Evolutionary conservation across 176 grass and related monocot genomes (phyloP).

Genomic region (Coix lacrymajobi): DNA sequence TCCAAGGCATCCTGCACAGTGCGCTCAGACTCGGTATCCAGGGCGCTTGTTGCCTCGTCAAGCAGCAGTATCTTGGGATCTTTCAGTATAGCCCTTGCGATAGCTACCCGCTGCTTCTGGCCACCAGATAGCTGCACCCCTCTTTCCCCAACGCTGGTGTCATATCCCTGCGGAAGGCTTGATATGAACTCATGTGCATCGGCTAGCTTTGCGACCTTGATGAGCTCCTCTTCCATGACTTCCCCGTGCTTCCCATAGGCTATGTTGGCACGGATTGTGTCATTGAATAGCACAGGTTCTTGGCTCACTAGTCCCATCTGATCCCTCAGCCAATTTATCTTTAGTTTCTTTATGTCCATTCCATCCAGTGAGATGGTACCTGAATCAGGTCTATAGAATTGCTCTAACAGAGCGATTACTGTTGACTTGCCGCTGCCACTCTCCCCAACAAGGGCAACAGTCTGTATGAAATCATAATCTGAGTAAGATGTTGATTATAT

Average conservation of each 20-base stretch:
- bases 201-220: conserved; percentile 47
- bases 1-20: conserved; percentile 64
- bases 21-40: conserved; percentile 67
- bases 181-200: conserved; percentile 79
- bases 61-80: conserved; percentile 63
- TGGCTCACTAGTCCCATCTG: conserved; percentile 72
- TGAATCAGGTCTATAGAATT: conserved; percentile 68
- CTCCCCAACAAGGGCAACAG: conserved; percentile 63
- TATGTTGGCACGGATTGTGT: conserved; percentile 74
- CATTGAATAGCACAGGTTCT: conserved; percentile 82
- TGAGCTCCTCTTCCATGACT: conserved; percentile 57
- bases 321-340: conserved; percentile 52
- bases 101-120: conserved; percentile 73
- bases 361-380: conserved; percentile 55
- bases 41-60: conserved; percentile 70
- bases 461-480: conserved; percentile 13
- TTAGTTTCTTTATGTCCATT: conserved; percentile 51
- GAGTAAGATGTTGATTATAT: not conserved
- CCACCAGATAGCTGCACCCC: conserved; percentile 66
- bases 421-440: conserved; percentile 79
- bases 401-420: conserved; percentile 51
- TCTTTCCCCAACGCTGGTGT: conserved; percentile 61
- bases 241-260: conserved; percentile 51
- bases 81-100: conserved; percentile 67
- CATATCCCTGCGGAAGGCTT: conserved; percentile 61